These are phyloP conservation scores for Trifolium pratense DNA, from an alignment of 306 rosid species.

Conservation along the genomic window DNA sequence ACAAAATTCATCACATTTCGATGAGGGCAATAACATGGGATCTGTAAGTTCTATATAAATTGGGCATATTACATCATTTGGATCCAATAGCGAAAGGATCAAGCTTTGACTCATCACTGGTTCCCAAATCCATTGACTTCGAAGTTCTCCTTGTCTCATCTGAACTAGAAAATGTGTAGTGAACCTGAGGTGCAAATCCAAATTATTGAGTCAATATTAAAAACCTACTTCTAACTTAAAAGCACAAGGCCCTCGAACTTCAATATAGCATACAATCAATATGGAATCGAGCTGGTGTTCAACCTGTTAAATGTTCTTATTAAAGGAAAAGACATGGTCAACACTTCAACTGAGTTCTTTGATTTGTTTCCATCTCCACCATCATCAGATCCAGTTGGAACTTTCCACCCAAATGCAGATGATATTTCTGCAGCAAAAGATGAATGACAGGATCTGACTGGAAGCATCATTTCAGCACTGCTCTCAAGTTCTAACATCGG, in stretches of 20 bases:
- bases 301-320: slow-evolving; percentile 78
- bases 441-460: slow-evolving; percentile 74
- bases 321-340: slow-evolving; percentile 70
- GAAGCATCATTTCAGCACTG: slow-evolving; percentile 63
- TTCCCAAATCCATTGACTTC: slow-evolving; percentile 92
- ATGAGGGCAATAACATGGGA: slow-evolving; percentile 24
- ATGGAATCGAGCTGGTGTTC: slow-evolving; percentile 45
- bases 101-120: slow-evolving; percentile 90
- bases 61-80: slow-evolving; percentile 68
- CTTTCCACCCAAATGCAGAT: slow-evolving; percentile 81
- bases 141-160: slow-evolving; percentile 72
- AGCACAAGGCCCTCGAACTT: slow-evolving; percentile 23
- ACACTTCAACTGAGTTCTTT: slow-evolving; percentile 76
- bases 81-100: slow-evolving; percentile 88
- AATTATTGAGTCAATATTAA: slow-evolving; percentile 44
- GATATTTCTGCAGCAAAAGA: slow-evolving; percentile 72
- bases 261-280: slow-evolving; percentile 34
- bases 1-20: slow-evolving; percentile 31
- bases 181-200: slow-evolving; percentile 72
- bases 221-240: slow-evolving; percentile 32
- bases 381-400: slow-evolving; percentile 91
- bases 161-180: slow-evolving; percentile 77
- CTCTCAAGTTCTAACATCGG: slow-evolving; percentile 74
- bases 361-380: slow-evolving; percentile 80
- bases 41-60: slow-evolving; percentile 28